Evolutionary conservation across 441 rosid species (phyloP).

Genomic region (Euphorbia celastroides): DNA sequence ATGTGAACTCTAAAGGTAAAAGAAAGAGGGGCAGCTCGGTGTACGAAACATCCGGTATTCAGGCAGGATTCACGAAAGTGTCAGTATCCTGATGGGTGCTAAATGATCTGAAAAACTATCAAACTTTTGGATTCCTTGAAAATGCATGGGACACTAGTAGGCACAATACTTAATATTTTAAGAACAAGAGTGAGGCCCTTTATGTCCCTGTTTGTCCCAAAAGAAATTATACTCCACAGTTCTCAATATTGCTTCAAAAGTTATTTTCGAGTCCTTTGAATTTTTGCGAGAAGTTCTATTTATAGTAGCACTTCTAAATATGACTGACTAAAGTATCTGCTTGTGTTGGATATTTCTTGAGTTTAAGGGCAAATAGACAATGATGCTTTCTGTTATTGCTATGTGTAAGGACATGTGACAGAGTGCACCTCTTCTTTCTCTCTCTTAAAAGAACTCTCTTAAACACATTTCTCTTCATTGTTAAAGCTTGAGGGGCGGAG

Average conservation of each 20-base stretch:
- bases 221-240: not conserved
- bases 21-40: no score
- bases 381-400: not conserved
- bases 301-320: not conserved
- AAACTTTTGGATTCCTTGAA: not conserved
- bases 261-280: not conserved
- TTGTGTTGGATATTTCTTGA: not conserved
- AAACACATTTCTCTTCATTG: no score
- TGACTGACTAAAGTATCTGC: not conserved
- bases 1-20: not conserved
- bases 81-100: no score
- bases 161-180: not conserved
- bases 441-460: no score
- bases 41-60: no score
- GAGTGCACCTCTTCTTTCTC: no score
- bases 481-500: no score
- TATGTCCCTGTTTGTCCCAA: not conserved
- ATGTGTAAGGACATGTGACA: not conserved
- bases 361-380: not conserved
- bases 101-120: no score
- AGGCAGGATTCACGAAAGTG: no score
- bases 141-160: not conserved
- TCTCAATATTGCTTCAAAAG: not conserved
- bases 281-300: not conserved
- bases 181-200: not conserved